phyloP scores from a whole-genome alignment of 2,329 filamentous ascomycete species.

The Ceratocystis smalleyi region DNA sequence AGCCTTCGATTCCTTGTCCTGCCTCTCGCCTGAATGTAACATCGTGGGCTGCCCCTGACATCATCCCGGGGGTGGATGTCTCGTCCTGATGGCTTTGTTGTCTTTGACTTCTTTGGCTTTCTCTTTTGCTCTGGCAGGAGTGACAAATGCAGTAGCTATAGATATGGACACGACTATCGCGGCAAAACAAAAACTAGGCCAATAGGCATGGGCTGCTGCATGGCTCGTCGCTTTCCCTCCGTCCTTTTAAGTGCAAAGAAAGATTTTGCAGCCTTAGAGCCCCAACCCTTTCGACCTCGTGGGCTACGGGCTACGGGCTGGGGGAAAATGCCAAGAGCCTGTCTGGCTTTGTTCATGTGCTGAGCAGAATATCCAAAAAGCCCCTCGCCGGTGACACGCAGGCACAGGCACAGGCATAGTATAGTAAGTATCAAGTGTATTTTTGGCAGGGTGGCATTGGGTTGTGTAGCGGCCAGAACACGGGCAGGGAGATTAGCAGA shows the following conservation, averaged over 20 bases:
- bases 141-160: too few relatives aligned
- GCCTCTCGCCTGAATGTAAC: background rate
- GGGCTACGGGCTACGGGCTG: too few relatives aligned
- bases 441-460: background rate
- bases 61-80: background rate
- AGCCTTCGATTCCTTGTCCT: background rate
- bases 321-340: too few relatives aligned
- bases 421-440: background rate
- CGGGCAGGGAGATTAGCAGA: background rate
- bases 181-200: too few relatives aligned
- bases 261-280: too few relatives aligned
- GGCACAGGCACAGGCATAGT: background rate
- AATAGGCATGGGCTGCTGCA: too few relatives aligned
- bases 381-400: background rate
- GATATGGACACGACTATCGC: too few relatives aligned
- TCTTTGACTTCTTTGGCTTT: background rate
- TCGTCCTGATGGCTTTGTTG: background rate
- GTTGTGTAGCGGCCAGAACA: background rate
- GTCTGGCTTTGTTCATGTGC: too few relatives aligned
- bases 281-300: too few relatives aligned
- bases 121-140: background rate
- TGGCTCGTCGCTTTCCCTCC: too few relatives aligned
- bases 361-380: background rate
- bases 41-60: background rate
- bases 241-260: too few relatives aligned